Evolutionary conservation across 257 asterid genomes (phyloP), one percentile per base, ranked within the genome.

Genomic region (Anisodus acutangulus): DNA sequence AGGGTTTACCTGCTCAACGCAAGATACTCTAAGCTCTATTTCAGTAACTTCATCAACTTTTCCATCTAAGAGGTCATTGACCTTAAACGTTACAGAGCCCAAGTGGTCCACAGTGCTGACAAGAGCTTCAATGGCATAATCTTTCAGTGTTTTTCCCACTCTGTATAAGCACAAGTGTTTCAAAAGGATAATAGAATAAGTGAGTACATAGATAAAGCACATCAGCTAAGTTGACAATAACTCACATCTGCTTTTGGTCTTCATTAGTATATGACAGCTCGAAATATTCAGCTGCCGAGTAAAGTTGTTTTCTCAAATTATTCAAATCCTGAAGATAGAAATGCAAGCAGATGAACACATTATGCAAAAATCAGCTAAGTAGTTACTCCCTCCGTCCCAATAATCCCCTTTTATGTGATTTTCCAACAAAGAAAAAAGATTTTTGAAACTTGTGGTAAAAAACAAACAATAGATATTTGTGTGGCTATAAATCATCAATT

Each of bases 241-340:
- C 99, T 91, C 93, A 95, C 99, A 83, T 79, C 26, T 91, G 87
- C 82, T 92, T 93, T 87, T 94, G 94, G 84, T 93, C 94, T 70
- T 95, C 98, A 26, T 92, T 94, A 22, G 85, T 83, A 89, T 91
- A 94, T 63, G 98, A 89, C 67, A 91, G 64, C 92, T 95, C 98
- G 64, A 95, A 95, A 88, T 93, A 95, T 60, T 95, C 99, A 41
- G 99, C 99, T 84, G 99, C 99, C 3, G 98, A 88, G 90, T 95
- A 95, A 71, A 95, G 88, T 71, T 95, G 98, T 81, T 92, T 91
- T 88, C 98, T 90, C 84, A 95, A 92, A 87, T 94, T 93, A 93
- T 90, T 94, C 92, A 95, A 91, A 89, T 95, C 98, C 99, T 95
- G 86, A 68, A 86, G 76, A 90, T 63, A 88, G 11, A 74, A 45